Conservation (phyloP, 2,329 filamentous ascomycete species). For the Macrophomina pseudophaseolina region DNA sequence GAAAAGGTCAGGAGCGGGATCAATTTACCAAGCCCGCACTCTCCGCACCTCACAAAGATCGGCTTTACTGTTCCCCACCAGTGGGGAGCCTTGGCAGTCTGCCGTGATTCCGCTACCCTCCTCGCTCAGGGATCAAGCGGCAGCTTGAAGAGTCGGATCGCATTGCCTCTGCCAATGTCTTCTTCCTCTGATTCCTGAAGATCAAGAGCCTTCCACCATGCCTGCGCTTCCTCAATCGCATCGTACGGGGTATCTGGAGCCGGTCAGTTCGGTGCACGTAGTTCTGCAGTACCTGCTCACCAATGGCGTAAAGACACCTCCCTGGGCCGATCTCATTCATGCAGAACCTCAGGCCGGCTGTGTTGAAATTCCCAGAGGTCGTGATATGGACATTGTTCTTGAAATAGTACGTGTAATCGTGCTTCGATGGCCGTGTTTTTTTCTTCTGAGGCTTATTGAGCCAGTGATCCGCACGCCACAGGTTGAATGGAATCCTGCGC, state of each 20-base stretch:
- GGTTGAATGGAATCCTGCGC: constrained; percentile 48
- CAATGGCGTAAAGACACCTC: constrained; percentile 49
- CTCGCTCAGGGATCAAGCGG: constrained; percentile 30
- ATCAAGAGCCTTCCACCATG: constrained; percentile 35
- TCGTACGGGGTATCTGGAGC: constrained; percentile 38
- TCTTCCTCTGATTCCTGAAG: constrained; percentile 19
- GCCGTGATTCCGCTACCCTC: too few species aligned
- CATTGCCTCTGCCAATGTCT: constrained; percentile 54
- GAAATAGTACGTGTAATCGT: constrained; percentile 46
- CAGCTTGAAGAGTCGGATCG: constrained; percentile 48
- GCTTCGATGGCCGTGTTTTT: constrained; percentile 37
- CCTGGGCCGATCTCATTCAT: constrained; percentile 47
- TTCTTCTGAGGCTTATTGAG: constrained; percentile 53
- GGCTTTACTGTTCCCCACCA: too few species aligned
- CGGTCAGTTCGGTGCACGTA: accelerated
- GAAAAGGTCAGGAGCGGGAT: too few species aligned
- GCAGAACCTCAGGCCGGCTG: constrained; percentile 48
- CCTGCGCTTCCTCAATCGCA: constrained; percentile 36
- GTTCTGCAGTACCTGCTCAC: constrained; percentile 30
- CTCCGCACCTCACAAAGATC: too few species aligned
- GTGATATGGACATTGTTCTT: constrained; percentile 50
- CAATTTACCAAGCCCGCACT: too few species aligned
- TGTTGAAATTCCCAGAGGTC: constrained; percentile 50
- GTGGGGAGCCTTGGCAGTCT: too few species aligned
- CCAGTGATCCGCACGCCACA: constrained; percentile 48